Conservation (phyloP, 257 asterid genomes). For the Asclepias syriaca region DNA sequence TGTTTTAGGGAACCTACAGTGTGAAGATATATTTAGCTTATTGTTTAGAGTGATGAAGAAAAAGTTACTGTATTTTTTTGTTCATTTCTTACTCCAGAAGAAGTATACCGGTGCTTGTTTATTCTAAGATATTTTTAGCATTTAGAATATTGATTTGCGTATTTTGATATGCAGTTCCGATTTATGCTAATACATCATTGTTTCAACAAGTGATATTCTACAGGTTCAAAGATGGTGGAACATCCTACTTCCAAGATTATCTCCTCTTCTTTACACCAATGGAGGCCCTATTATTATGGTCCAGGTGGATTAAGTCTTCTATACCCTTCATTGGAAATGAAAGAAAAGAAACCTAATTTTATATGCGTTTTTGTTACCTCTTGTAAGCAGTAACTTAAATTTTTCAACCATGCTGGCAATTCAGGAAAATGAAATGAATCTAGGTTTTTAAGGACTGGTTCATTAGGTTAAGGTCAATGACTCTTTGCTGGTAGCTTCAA, state of each 20-base stretch:
- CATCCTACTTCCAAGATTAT: constrained; percentile 65
- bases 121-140: not conserved
- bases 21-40: not conserved
- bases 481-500: not conserved
- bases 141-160: not conserved
- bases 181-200: not conserved
- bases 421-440: not conserved
- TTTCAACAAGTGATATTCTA: not conserved
- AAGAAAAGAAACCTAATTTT: not conserved
- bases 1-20: not conserved
- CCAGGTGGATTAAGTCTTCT: constrained; percentile 49
- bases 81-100: not conserved
- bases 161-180: not conserved
- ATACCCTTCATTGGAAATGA: not conserved
- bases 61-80: not conserved
- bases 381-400: not conserved
- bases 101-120: not conserved
- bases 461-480: not conserved
- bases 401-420: not conserved
- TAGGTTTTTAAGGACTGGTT: not conserved
- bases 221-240: constrained; percentile 94
- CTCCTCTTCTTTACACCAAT: constrained; percentile 65
- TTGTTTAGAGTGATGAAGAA: not conserved
- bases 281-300: constrained; percentile 94
- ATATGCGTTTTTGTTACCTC: not conserved